Percentiles rank a stretch among this genome's conserved stretches.
These are phyloP conservation scores for Suillus occidentalis DNA, from an alignment of 768 basidiomycete species.

Conservation along the genomic window DNA sequence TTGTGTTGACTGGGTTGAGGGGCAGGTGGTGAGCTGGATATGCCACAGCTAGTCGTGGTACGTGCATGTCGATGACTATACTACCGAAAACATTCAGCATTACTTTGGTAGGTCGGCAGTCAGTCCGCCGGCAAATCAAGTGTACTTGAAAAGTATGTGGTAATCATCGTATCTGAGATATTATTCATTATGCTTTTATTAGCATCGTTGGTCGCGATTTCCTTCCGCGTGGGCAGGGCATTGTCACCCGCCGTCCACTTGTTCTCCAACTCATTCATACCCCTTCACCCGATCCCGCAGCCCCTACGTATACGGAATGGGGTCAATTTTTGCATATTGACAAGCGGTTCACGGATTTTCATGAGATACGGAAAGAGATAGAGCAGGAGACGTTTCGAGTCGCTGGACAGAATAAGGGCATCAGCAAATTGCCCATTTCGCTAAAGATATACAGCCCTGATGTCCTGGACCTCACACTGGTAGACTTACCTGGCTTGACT, in stretches of 20 bases:
- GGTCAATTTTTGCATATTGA: slow-evolving; percentile 97
- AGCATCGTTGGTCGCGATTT: slow-evolving; percentile 96
- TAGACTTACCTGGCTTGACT: slow-evolving; percentile 95
- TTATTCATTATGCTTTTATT: slow-evolving; percentile 11
- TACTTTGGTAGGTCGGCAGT: slow-evolving; percentile 74
- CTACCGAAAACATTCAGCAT: slow-evolving; percentile 2
- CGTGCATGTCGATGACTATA: slow-evolving; percentile 30
- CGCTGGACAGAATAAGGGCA: slow-evolving; percentile 98
- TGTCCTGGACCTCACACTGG: slow-evolving; percentile 92
- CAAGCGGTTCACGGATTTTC: slow-evolving; percentile 95
- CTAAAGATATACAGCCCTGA: slow-evolving; percentile 94
- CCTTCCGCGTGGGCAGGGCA: slow-evolving; percentile 86
- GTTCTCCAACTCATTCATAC: slow-evolving; percentile 96
- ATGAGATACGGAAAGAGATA: slow-evolving; percentile 93
- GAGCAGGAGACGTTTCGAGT: slow-evolving; percentile 97
- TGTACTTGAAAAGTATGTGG: slow-evolving; percentile 87
- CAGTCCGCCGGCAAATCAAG: slow-evolving; percentile 97
- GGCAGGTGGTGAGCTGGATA: slow-evolving; percentile 85
- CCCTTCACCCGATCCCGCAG: slow-evolving; percentile 51
- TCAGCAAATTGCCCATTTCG: slow-evolving; percentile 94
- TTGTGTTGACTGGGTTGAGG: slow-evolving; percentile 10
- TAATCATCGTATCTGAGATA: slow-evolving; percentile 9
- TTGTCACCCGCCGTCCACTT: slow-evolving; percentile 94
- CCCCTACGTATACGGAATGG: slow-evolving; percentile 72
- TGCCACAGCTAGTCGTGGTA: slow-evolving; percentile 90